These are phyloP conservation scores for Trebouxia sp. DNA, from an alignment of 139 green algal species.

Conservation along the genomic window DNA sequence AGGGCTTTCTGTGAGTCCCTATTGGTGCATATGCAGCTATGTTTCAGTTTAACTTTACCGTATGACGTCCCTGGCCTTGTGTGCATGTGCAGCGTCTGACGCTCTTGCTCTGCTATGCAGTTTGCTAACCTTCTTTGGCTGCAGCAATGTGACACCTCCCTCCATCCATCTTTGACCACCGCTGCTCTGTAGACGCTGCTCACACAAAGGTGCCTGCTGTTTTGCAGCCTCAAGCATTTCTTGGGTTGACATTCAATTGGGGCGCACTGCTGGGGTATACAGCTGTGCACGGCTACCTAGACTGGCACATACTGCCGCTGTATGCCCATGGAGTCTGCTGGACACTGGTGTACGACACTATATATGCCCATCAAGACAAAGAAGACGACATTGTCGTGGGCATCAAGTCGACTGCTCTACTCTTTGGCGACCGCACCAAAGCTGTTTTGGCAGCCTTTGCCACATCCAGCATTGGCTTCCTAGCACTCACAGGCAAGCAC, in stretches of 20 bases:
- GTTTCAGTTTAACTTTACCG: not conserved
- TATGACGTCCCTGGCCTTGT: too few relatives aligned
- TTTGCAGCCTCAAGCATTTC: slow-evolving; percentile 80
- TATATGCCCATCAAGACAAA: slow-evolving; percentile 99
- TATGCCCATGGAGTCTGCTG: slow-evolving; percentile 83
- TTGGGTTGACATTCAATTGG: slow-evolving; percentile 98
- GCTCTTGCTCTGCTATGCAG: not conserved
- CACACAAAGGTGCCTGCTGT: not conserved
- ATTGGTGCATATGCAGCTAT: too few relatives aligned
- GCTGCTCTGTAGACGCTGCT: too few relatives aligned
- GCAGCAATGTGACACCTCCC: not conserved
- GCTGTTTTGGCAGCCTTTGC: slow-evolving; percentile 60
- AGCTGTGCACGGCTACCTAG: slow-evolving; percentile 71
- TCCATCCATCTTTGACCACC: not conserved
- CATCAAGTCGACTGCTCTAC: slow-evolving; percentile 91
- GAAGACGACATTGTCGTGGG: slow-evolving; percentile 81
- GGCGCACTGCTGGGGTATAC: slow-evolving; percentile 92
- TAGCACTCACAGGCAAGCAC: slow-evolving; percentile 36
- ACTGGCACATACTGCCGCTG: slow-evolving; percentile 83
- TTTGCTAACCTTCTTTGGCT: not conserved
- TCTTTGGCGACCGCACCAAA: slow-evolving; percentile 73
- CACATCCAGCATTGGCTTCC: slow-evolving; percentile 35
- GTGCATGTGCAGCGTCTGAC: too few relatives aligned
- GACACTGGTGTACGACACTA: slow-evolving; percentile 98
- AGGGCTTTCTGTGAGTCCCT: too few relatives aligned